Evolutionary conservation across 495 filamentous ascomycete genomes (phyloP), one percentile per base, ranked within the genome.

Genomic region (Oidiodendron maius): DNA sequence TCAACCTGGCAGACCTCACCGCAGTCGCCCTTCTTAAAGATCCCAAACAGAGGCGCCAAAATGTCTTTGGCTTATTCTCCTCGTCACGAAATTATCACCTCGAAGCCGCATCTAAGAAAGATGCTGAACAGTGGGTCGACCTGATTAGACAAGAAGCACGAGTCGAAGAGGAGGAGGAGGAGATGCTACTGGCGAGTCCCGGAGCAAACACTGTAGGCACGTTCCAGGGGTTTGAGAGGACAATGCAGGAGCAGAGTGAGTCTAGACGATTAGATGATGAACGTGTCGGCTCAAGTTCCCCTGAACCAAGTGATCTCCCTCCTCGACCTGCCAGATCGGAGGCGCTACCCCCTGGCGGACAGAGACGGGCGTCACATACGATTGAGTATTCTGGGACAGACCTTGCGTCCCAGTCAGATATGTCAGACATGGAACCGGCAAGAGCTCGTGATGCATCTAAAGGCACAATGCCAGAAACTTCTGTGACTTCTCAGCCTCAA

Each of bases 61-160:
- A 95, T 56, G 78, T 95, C 34, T 96, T 97, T 62, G 93, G 87
- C 2, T 71, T 97, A n/a, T 98, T 96, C 61, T 90, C 91, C 9
- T 86, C 90, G 0, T 82, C 89, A 4, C 84, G 84, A 47, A 96
- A 95, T 66, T 95, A 86, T 66, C 89, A 95, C 48, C 84, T 98
- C 40, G 84, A 91, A 58, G 90, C 84, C 2, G 59, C 68, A 22
- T 83, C 72, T 3, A 75, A 80, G 32, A 75, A 82, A 48, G 91
- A 96, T 53, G 86, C 88, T 13, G 77, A 86, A 40, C 84, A 87
- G 54, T 98, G 93, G 93, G 85, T 95, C 11, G 75, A 84, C 18
- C 72, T 87, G 35, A 91, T 98, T 44, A 77, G 88, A 44, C 69
- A 71, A 45, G 82, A 91, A 50, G 87, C 87, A 6, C 82, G 84